A percentile compares a stretch with the other conserved stretches of the same genome.
Conservation (phyloP, 371 early-diverging fungal species). For the Nematocida major region DNA sequence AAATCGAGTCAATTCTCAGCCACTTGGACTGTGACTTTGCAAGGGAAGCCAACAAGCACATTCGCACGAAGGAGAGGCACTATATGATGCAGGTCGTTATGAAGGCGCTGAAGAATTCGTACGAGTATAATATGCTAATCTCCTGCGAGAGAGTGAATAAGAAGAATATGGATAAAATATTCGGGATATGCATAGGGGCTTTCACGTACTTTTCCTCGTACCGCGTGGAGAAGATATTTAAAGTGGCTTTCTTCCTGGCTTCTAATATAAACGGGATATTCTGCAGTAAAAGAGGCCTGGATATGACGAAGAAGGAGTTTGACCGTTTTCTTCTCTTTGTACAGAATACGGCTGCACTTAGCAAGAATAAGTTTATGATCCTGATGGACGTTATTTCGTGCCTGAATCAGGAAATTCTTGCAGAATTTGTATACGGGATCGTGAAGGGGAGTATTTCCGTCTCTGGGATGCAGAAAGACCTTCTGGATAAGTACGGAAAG, state of each 20-base stretch:
- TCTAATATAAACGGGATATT: slow-evolving; percentile 41
- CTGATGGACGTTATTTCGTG: slow-evolving; percentile 25
- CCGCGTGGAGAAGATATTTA: slow-evolving; percentile 13
- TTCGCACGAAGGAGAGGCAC: not conserved
- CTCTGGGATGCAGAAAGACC: slow-evolving; percentile 8
- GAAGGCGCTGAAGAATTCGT: slow-evolving; percentile 11
- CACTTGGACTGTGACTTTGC: slow-evolving; percentile 32
- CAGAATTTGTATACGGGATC: slow-evolving; percentile 12
- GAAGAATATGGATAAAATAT: slow-evolving; percentile 25
- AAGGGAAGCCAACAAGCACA: not conserved
- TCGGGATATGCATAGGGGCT: slow-evolving; percentile 4
- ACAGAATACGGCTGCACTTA: slow-evolving; percentile 24
- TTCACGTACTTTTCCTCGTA: slow-evolving; percentile 7
- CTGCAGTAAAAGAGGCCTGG: slow-evolving; percentile 5
- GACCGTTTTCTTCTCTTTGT: slow-evolving; percentile 33
- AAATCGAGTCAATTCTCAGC: slow-evolving; percentile 6
- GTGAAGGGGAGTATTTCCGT: slow-evolving; percentile 18
- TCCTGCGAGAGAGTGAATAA: slow-evolving; percentile 2
- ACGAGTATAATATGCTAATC: slow-evolving; percentile 35
- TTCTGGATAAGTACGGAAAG: slow-evolving; percentile 9
- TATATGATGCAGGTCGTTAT: slow-evolving; percentile 12
- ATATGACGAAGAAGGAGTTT: slow-evolving; percentile 28
- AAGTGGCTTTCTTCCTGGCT: slow-evolving; percentile 15
- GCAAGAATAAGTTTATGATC: slow-evolving; percentile 31
- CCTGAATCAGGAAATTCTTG: slow-evolving; percentile 18